A percentile compares a stretch with the other conserved stretches of the same genome.
These are phyloP conservation scores for Dichomitus squalens DNA, from an alignment of 1,284 basidiomycete genomes.

Conservation along the genomic window DNA sequence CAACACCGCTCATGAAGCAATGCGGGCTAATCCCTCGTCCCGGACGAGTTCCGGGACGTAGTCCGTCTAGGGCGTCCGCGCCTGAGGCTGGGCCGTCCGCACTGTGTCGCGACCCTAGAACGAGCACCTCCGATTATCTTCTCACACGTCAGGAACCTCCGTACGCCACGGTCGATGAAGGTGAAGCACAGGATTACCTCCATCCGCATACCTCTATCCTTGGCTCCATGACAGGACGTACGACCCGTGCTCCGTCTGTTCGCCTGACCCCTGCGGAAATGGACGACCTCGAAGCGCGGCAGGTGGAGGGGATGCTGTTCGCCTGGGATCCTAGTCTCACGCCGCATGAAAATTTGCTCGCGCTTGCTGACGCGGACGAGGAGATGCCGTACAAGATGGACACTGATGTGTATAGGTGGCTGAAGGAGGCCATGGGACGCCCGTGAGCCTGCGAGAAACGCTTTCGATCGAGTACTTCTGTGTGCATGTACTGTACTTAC, in stretches of 20 bases:
- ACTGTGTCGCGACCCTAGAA: neutral
- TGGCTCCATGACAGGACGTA: neutral
- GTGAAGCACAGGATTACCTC: neutral
- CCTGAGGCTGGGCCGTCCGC: neutral
- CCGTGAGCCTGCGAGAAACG: neutral
- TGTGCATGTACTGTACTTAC: too few relatives aligned
- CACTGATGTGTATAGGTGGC: neutral
- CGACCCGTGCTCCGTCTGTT: neutral
- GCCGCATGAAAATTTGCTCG: neutral
- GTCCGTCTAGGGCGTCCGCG: neutral
- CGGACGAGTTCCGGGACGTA: neutral
- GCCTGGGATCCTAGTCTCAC: neutral
- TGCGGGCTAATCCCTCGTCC: neutral
- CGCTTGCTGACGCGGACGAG: neutral
- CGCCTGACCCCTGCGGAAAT: neutral
- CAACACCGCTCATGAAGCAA: neutral
- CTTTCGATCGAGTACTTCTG: too few relatives aligned
- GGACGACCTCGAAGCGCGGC: constrained; percentile 6
- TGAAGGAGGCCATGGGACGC: neutral
- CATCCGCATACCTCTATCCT: too few relatives aligned
- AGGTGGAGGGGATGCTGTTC: constrained; percentile 13
- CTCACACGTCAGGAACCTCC: neutral
- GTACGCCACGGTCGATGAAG: neutral
- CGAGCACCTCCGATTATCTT: neutral
- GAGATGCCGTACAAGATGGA: neutral